Conservation (phyloP, 148 eudicot species). For the Arbutus unedo region DNA sequence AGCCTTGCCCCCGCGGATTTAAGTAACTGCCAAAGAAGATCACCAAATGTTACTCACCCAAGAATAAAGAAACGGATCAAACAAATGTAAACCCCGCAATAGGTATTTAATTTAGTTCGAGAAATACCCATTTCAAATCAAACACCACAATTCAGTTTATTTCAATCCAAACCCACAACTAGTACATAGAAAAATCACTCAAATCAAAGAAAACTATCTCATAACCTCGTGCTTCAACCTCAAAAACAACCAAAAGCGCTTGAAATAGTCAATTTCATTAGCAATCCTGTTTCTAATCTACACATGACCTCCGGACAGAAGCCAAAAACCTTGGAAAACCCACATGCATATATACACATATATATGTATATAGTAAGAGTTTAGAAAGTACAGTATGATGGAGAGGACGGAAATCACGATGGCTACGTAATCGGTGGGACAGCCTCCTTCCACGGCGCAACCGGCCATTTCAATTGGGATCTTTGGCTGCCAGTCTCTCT, state of each 20-base stretch:
- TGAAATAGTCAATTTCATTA: neutral
- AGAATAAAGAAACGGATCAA: neutral
- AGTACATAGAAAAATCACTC: neutral
- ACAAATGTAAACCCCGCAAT: neutral
- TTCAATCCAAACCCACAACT: neutral
- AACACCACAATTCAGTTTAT: neutral
- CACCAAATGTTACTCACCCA: too few relatives aligned
- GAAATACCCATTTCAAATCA: constrained; percentile 4
- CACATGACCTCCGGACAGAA: neutral
- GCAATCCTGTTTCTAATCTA: neutral
- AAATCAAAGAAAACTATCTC: neutral
- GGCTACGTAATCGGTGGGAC: constrained; percentile 76
- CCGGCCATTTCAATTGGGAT: constrained; percentile 32
- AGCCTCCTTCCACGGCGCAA: constrained; percentile 71
- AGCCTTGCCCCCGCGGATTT: neutral
- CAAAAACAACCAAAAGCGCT: neutral
- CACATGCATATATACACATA: neutral
- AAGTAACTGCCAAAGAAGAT: neutral
- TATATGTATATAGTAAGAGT: neutral
- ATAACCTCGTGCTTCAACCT: neutral
- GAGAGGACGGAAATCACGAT: constrained; percentile 52
- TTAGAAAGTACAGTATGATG: constrained; percentile 47
- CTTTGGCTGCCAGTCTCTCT: neutral
- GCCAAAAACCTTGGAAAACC: neutral
- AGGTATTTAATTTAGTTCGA: neutral